These are phyloP conservation scores for Glycyrrhiza uralensis DNA, from an alignment of 306 rosid genomes.

Conservation along the genomic window DNA sequence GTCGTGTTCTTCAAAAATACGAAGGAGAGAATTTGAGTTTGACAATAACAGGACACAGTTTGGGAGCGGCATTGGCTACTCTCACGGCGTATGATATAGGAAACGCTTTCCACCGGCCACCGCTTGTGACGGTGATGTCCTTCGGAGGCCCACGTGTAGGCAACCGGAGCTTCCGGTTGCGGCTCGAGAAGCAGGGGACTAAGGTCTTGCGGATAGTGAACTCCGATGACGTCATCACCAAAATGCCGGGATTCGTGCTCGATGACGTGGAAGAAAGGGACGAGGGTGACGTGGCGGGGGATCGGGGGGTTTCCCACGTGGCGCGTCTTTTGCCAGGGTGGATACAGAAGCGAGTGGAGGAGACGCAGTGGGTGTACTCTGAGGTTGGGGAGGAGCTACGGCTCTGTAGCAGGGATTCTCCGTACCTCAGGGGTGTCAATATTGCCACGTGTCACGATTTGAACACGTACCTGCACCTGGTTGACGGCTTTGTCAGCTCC, in stretches of 20 bases:
- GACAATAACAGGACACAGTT: slow-evolving; percentile 87
- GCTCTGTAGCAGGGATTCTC: slow-evolving; percentile 61
- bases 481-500: slow-evolving; percentile 61
- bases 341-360: slow-evolving; percentile 48
- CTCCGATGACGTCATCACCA: slow-evolving; percentile 63
- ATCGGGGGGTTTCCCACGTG: not conserved
- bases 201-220: slow-evolving; percentile 76
- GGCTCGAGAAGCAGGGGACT: slow-evolving; percentile 51
- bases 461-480: slow-evolving; percentile 65
- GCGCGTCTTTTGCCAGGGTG: slow-evolving; percentile 32
- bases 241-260: slow-evolving; percentile 67
- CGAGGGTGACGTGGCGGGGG: not conserved
- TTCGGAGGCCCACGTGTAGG: slow-evolving; percentile 89
- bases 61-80: slow-evolving; percentile 88
- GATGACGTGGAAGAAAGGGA: slow-evolving; percentile 22
- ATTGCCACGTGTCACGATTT: slow-evolving; percentile 70
- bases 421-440: slow-evolving; percentile 43
- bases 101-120: slow-evolving; percentile 20
- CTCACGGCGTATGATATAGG: slow-evolving; percentile 59
- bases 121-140: slow-evolving; percentile 62
- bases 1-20: slow-evolving; percentile 41
- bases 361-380: slow-evolving; percentile 61
- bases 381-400: slow-evolving; percentile 77
- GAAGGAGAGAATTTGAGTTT: slow-evolving; percentile 56
- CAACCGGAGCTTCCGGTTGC: slow-evolving; percentile 46